phyloP scores from a whole-genome alignment of 2,329 filamentous ascomycete genomes.

The Cladosporium halotolerans region DNA sequence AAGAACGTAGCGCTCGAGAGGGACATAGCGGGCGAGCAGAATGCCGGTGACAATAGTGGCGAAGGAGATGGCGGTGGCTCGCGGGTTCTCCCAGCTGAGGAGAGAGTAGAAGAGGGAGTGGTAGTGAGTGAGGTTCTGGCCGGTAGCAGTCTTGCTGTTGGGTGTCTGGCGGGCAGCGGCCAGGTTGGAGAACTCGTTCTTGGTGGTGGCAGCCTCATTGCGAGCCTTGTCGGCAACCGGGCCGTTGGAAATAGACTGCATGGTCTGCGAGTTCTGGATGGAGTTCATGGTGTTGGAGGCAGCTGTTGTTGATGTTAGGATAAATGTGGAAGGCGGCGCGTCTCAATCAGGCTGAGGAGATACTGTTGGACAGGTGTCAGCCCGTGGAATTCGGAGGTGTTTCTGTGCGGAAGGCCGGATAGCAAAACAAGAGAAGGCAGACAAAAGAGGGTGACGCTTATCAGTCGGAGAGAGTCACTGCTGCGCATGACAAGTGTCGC shows the following conservation, averaged over 20 bases:
- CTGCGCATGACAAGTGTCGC: background rate
- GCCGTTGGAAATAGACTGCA: slow-evolving; percentile 45
- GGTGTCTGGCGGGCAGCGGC: slow-evolving; percentile 49
- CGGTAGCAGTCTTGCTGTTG: slow-evolving; percentile 50
- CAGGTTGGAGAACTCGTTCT: slow-evolving; percentile 53
- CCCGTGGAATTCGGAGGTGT: background rate
- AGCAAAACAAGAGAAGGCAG: background rate
- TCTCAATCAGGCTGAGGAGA: background rate
- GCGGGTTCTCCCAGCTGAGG: slow-evolving; percentile 61
- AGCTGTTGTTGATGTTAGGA: slow-evolving; percentile 31
- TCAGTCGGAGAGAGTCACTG: background rate
- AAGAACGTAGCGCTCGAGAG: slow-evolving; percentile 56
- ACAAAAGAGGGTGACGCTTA: background rate
- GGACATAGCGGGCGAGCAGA: slow-evolving; percentile 57
- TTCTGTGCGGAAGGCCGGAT: background rate
- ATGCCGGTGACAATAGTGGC: slow-evolving; percentile 51
- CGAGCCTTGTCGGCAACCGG: slow-evolving; percentile 53
- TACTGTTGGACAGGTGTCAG: slow-evolving; percentile 10
- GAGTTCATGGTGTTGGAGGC: slow-evolving; percentile 43
- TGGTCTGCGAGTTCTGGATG: slow-evolving; percentile 44
- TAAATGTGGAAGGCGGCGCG: background rate
- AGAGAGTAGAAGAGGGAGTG: slow-evolving; percentile 62
- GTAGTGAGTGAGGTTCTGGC: slow-evolving; percentile 60
- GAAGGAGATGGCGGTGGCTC: slow-evolving; percentile 57
- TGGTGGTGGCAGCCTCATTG: slow-evolving; percentile 50